A percentile compares a stretch with the other conserved stretches of the same genome.
phyloP scores from a whole-genome alignment of 306 rosid species.

The Luffa acutangula region DNA sequence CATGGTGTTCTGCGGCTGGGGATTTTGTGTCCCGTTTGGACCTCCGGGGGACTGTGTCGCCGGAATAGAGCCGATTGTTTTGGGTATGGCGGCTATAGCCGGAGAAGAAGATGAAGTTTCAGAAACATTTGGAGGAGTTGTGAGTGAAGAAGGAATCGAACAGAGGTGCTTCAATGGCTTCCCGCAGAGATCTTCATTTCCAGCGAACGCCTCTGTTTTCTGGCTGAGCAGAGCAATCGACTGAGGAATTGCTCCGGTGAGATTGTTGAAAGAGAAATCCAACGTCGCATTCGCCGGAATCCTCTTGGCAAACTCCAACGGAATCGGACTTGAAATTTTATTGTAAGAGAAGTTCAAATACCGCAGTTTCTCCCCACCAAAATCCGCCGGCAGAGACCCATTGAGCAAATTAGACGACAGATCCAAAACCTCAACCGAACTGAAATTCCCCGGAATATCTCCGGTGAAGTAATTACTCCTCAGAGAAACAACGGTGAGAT shows the following conservation, averaged over 20 bases:
- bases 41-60: conserved; percentile 20
- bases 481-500: conserved; percentile 51
- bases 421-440: conserved; percentile 48
- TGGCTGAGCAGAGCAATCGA: conserved; percentile 39
- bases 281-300: conserved; percentile 44
- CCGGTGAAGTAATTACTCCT: conserved; percentile 72
- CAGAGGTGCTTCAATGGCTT: conserved; percentile 69
- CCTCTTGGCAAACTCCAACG: conserved; percentile 29
- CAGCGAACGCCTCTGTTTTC: conserved; percentile 39
- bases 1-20: conserved; percentile 26
- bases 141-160: conserved; percentile 55
- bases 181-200: conserved; percentile 77
- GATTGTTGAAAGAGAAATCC: conserved; percentile 83
- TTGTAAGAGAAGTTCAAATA: conserved; percentile 77
- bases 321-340: conserved; percentile 64
- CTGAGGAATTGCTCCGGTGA: conserved; percentile 61
- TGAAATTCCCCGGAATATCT: conserved; percentile 36
- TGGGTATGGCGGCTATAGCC: conserved; percentile 90
- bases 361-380: conserved; percentile 37
- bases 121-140: conserved; percentile 42
- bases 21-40: conserved; percentile 15
- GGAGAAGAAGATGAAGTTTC: conserved; percentile 39
- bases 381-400: conserved; percentile 54
- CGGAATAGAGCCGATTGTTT: conserved; percentile 39
- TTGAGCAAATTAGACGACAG: conserved; percentile 76